Percentiles rank a stretch among this genome's conserved stretches.
phyloP scores from a whole-genome alignment of 768 basidiomycete genomes.

The Albatrellus ellisii region DNA sequence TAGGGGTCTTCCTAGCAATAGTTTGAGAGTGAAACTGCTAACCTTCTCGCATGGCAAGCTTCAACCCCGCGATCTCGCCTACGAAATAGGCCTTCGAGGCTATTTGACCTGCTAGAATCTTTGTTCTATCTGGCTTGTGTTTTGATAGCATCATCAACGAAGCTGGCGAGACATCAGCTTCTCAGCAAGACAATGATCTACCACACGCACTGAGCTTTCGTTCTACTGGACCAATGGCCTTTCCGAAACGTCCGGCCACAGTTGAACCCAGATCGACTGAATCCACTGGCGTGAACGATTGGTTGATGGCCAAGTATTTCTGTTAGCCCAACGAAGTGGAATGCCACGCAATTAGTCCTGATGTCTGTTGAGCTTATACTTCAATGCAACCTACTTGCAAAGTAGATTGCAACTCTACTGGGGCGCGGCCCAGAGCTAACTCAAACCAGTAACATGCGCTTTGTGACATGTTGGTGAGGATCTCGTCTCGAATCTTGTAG shows the following conservation, averaged over 20 bases:
- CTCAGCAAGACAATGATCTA: not conserved
- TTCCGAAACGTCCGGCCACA: constrained; percentile 76
- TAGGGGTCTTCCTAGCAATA: too few species aligned
- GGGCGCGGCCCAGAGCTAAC: constrained; percentile 75
- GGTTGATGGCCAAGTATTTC: constrained; percentile 81
- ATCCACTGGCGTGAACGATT: constrained; percentile 54
- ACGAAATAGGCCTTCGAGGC: constrained; percentile 84
- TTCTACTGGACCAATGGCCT: constrained; percentile 64
- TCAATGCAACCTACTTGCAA: constrained; percentile 73
- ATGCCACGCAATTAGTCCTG: not conserved
- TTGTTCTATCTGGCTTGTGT: constrained; percentile 73
- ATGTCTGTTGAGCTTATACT: not conserved
- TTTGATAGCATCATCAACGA: constrained; percentile 40
- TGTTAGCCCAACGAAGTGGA: constrained; percentile 19
- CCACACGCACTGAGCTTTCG: constrained; percentile 60
- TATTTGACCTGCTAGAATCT: constrained; percentile 71
- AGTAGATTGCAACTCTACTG: constrained; percentile 84
- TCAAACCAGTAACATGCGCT: constrained; percentile 80
- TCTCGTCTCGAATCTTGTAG: constrained; percentile 75
- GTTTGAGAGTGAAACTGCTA: constrained; percentile 11
- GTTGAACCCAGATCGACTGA: constrained; percentile 86
- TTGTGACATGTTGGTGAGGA: constrained; percentile 59
- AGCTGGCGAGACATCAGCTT: constrained; percentile 24
- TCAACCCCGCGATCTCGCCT: constrained; percentile 76
- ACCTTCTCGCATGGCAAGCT: constrained; percentile 58